Evolutionary conservation across 345 rosid genomes (phyloP).

Genomic region (Syzygium jambos): DNA sequence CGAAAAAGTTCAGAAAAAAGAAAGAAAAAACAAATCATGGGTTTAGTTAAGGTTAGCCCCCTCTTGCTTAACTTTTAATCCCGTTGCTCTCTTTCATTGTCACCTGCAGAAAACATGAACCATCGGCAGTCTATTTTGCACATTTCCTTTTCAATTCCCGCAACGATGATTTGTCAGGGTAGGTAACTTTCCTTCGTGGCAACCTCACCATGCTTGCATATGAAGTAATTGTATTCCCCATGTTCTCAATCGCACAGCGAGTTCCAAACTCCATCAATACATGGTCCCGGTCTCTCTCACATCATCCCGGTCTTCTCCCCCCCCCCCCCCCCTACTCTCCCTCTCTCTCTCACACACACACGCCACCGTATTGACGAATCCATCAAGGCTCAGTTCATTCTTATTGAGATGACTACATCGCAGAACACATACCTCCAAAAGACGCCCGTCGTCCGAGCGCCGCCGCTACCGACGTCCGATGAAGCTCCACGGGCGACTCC

Average conservation of each 20-base stretch:
- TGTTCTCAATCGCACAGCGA: background rate
- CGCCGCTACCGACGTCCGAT: background rate
- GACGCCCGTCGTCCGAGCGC: background rate
- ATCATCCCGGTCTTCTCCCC: background rate
- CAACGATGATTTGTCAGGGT: conserved; percentile 24
- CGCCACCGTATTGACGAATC: background rate
- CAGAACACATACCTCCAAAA: background rate
- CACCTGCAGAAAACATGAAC: background rate
- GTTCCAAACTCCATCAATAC: background rate
- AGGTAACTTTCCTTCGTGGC: conserved; percentile 15
- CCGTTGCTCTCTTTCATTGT: background rate
- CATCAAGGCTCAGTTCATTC: background rate
- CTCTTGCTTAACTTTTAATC: conserved; percentile 11
- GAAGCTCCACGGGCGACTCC: background rate
- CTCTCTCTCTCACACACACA: background rate
- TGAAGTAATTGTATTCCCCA: conserved; percentile 26
- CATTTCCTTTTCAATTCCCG: conserved; percentile 5
- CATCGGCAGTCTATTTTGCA: background rate
- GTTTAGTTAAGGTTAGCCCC: conserved; percentile 14
- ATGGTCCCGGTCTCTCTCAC: background rate
- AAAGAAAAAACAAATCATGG: background rate
- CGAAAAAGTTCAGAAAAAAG: conserved; percentile 2
- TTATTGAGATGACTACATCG: background rate
- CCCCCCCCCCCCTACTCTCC: too few relatives aligned
- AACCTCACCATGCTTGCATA: conserved; percentile 56